phyloP scores from a whole-genome alignment of 257 asterid species.

The Rubia yunnanensis region DNA sequence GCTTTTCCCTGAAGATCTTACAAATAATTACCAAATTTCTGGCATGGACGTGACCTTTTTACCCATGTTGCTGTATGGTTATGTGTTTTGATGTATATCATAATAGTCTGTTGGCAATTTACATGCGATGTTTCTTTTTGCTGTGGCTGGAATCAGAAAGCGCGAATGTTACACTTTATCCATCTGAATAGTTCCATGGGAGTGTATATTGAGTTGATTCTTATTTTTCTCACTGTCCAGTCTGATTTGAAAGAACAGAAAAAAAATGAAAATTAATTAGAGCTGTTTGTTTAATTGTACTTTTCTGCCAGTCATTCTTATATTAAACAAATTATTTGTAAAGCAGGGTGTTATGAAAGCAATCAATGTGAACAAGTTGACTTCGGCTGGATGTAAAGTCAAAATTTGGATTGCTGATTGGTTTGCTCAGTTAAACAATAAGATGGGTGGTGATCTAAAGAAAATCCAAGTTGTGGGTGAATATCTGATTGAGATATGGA shows the following conservation, averaged over 20 bases:
- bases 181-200: background rate
- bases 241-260: background rate
- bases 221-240: background rate
- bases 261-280: background rate
- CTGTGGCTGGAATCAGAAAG: no score
- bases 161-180: background rate
- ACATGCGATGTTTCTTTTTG: background rate
- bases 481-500: constrained; percentile 87
- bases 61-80: background rate
- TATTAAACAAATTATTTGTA: constrained; percentile 2
- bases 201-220: background rate
- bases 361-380: constrained; percentile 74
- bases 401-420: constrained; percentile 94
- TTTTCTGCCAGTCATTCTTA: background rate
- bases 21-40: background rate
- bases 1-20: background rate
- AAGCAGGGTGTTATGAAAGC: constrained; percentile 85
- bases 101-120: background rate
- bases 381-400: constrained; percentile 82
- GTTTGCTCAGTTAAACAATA: constrained; percentile 86
- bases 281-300: background rate
- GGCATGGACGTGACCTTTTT: background rate
- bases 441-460: constrained; percentile 87
- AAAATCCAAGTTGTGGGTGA: constrained; percentile 66
- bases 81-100: background rate